Evolutionary conservation across 306 rosid genomes (phyloP).

Genomic region (Casuarina equisetifolia): DNA sequence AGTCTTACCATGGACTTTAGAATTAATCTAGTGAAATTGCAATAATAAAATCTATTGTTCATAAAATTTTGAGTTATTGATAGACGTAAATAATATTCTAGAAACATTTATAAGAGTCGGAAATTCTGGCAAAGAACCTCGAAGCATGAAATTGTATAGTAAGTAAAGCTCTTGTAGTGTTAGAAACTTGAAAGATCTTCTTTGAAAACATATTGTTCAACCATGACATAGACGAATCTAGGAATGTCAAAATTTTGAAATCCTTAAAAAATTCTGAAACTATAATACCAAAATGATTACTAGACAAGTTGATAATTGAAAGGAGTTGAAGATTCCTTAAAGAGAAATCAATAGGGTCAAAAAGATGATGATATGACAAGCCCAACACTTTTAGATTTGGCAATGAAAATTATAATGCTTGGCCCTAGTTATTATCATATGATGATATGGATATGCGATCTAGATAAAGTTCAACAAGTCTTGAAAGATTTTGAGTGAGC

Average conservation of each 20-base stretch:
- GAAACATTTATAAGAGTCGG: too few relatives aligned
- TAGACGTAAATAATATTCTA: too few relatives aligned
- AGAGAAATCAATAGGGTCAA: background rate
- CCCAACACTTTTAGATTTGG: slow-evolving; percentile 1
- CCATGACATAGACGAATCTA: slow-evolving; percentile 11
- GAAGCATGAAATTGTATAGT: slow-evolving; percentile 29
- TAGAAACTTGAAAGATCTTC: slow-evolving; percentile 27
- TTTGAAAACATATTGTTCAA: slow-evolving; percentile 33
- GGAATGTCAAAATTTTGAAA: slow-evolving; percentile 24
- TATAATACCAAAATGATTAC: background rate
- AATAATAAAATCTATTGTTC: slow-evolving; percentile 22
- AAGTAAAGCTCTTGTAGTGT: slow-evolving; percentile 29
- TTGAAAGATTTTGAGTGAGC: background rate
- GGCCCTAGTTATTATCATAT: background rate
- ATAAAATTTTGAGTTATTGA: slow-evolving; percentile 27
- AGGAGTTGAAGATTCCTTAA: background rate
- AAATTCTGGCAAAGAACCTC: slow-evolving; percentile 36
- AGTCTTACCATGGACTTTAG: slow-evolving; percentile 28
- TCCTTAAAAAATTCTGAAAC: slow-evolving; percentile 29
- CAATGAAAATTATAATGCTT: background rate
- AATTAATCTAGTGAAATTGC: slow-evolving; percentile 36
- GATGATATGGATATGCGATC: background rate
- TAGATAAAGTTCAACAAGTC: slow-evolving; percentile 7
- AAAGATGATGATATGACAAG: background rate
- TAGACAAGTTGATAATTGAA: background rate